Conservation (phyloP, 495 filamentous ascomycete species). For the Penicillium soppii region DNA sequence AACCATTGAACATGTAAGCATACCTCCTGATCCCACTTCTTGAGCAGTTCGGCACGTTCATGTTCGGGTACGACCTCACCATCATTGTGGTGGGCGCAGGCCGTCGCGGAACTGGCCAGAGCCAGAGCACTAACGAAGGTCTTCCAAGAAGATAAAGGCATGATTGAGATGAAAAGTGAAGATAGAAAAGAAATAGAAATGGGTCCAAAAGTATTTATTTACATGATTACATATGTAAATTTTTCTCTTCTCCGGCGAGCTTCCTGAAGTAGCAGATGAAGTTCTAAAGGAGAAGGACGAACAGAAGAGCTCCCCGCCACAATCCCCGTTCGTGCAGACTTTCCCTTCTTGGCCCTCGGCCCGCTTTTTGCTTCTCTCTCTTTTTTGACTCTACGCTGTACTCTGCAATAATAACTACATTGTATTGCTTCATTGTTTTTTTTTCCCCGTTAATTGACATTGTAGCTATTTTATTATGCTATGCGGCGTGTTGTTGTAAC, state of each 20-base stretch:
- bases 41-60: conserved; percentile 45
- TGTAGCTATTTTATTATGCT: conserved; percentile 34
- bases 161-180: conserved; percentile 14
- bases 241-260: conserved; percentile 15
- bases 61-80: conserved; percentile 40
- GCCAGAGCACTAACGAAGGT: conserved; percentile 36
- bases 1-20: background rate
- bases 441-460: background rate
- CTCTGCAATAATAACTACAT: too few species aligned
- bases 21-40: conserved; percentile 57
- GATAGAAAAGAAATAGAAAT: conserved; percentile 14
- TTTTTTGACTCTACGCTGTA: conserved; percentile 3
- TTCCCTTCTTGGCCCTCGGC: conserved; percentile 42
- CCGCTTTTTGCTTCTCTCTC: conserved; percentile 12
- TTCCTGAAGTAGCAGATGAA: conserved; percentile 17
- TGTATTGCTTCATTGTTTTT: conserved; percentile 9
- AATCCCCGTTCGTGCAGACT: conserved; percentile 40
- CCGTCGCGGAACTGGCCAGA: conserved; percentile 32
- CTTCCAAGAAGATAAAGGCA: conserved; percentile 28
- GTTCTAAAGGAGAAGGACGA: conserved; percentile 28
- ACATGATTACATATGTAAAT: background rate
- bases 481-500: conserved; percentile 97
- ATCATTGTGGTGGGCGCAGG: conserved; percentile 41
- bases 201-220: conserved; percentile 6
- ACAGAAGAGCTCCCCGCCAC: conserved; percentile 21